These are phyloP conservation scores for Chaetoscypha palmicola DNA, from an alignment of 2,329 filamentous ascomycete species.

Conservation along the genomic window DNA sequence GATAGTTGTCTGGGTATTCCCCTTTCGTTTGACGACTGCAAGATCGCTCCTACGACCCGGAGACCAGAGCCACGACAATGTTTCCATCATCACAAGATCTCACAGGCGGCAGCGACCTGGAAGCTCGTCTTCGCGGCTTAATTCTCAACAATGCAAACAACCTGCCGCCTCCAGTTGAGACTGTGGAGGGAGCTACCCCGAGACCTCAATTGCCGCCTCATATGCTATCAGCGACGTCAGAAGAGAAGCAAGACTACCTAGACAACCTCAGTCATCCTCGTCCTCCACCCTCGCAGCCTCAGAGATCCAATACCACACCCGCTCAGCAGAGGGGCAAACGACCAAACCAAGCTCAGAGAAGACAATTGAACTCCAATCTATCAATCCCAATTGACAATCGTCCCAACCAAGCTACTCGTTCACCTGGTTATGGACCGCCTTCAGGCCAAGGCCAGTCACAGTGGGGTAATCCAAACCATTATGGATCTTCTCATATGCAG, in stretches of 20 bases:
- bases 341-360: constrained; percentile 55
- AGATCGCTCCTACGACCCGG: too few relatives aligned
- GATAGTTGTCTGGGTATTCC: too few relatives aligned
- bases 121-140: constrained; percentile 52
- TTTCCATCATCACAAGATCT: constrained; percentile 16
- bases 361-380: constrained; percentile 54
- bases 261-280: constrained; percentile 3
- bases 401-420: constrained; percentile 32
- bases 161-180: constrained; percentile 13
- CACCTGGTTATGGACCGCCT: constrained; percentile 22
- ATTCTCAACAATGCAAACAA: constrained; percentile 46
- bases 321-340: constrained; percentile 35
- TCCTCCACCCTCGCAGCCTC: not conserved
- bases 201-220: constrained; percentile 19
- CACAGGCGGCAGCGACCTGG: constrained; percentile 33
- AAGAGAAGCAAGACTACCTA: constrained; percentile 21
- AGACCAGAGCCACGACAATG: constrained; percentile 10
- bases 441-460: constrained; percentile 22
- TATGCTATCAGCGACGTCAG: constrained; percentile 15
- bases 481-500: constrained; percentile 12
- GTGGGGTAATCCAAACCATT: constrained; percentile 24
- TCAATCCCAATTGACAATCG: constrained; percentile 46
- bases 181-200: constrained; percentile 7
- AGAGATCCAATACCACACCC: constrained; percentile 17
- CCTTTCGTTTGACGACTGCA: too few relatives aligned